Evolutionary conservation across 2,329 filamentous ascomycete genomes (phyloP), one percentile per base, ranked within the genome.

Genomic region (Stemphylium vesicarium): DNA sequence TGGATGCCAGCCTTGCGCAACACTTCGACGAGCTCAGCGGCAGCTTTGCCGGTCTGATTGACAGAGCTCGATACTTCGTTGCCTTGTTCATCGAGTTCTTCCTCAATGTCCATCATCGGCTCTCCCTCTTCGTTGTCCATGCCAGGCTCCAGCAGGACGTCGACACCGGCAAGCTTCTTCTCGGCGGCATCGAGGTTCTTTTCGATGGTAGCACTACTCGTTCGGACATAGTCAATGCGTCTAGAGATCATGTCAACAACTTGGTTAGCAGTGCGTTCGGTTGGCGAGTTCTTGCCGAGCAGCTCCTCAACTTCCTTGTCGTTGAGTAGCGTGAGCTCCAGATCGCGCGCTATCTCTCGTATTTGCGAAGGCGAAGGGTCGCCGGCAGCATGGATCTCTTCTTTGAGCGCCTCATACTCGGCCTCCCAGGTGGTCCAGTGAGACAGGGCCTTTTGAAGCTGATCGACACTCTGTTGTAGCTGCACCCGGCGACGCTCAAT

Each of bases 371-470:
- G 55, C 8, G 68, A 66, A 6, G 71, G 63, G 31, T 63, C 59
- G n/a, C 56, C 46, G 43, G 63, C 69, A 43, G 43, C 80, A 47
- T 85, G 77, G 26, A 98, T 84, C 68, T 96, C 91, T 72, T 96
- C 91, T 72, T 90, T 92, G 58, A 98, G 82, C 20, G 88, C 86
- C 71, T 96, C 91, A 75, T 98, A 98, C 74, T 98, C 94, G 42
- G 90, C 86, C 73, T 96, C 93, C 85, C 91, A 96, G 50, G 88
- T 88, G 61, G 91, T 89, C 94, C 94, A 99, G 78, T 96, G 89
- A 59, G 87, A 86, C 48, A 98, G 82, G 6, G 90, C 88, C 68
- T 89, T 86, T 50, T 85, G 85, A 16, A 98, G 84, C 72, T 91
- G 86, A 44, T 82, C 78, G 41, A 96, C 84, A 61, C 88, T 92